Evolutionary conservation across 345 rosid genomes (phyloP).

Genomic region (Clausena lansium): DNA sequence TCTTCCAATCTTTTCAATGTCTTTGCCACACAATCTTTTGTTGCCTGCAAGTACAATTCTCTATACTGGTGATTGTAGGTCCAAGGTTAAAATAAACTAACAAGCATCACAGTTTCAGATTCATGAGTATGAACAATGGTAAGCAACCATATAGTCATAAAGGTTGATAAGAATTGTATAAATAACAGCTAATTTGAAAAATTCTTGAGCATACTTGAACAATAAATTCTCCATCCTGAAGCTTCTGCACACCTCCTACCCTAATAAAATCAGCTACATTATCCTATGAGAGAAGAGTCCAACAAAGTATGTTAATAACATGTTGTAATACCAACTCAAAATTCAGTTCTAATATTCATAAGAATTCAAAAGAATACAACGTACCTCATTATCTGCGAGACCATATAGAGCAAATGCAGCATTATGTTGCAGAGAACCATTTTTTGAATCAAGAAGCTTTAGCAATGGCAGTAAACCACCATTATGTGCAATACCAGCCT

Average conservation of each 20-base stretch:
- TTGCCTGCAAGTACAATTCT: slow-evolving; percentile 57
- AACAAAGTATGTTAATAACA: slow-evolving; percentile 7
- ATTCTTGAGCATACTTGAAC: slow-evolving; percentile 64
- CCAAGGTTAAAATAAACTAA: slow-evolving; percentile 16
- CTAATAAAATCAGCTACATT: slow-evolving; percentile 91
- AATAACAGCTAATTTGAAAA: slow-evolving; percentile 8
- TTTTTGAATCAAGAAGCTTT: slow-evolving; percentile 94
- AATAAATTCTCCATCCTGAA: slow-evolving; percentile 95
- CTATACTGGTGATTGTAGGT: neutral
- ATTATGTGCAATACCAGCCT: slow-evolving; percentile 93
- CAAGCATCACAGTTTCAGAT: slow-evolving; percentile 13
- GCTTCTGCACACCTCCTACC: slow-evolving; percentile 95
- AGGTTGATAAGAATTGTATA: neutral
- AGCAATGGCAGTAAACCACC: slow-evolving; percentile 90
- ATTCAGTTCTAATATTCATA: slow-evolving; percentile 18
- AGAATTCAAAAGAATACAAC: slow-evolving; percentile 12
- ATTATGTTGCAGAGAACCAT: slow-evolving; percentile 97
- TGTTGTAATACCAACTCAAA: slow-evolving; percentile 16
- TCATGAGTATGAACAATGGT: neutral
- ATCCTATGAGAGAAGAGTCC: slow-evolving; percentile 57
- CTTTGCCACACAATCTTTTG: slow-evolving; percentile 97
- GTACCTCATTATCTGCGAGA: slow-evolving; percentile 98
- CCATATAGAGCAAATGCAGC: slow-evolving; percentile 99
- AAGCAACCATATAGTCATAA: slow-evolving; percentile 5
- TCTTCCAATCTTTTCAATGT: slow-evolving; percentile 96